Conservation (phyloP, 202 grass and related monocot genomes). For the Brachypodium distachyon region DNA sequence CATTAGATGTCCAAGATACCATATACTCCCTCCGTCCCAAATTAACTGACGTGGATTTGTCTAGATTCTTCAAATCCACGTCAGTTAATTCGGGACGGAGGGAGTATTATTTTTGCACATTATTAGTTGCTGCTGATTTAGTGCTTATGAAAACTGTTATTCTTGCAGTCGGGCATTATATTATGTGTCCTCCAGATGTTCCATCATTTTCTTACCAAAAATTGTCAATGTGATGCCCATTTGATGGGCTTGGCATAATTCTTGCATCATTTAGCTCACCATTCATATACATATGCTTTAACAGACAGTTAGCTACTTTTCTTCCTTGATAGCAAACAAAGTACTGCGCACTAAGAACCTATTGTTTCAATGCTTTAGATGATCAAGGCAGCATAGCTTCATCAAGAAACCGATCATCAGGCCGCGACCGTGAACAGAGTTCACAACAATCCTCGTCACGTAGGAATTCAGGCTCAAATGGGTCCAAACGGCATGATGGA, state of each 20-base stretch:
- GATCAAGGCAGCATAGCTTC: conserved; percentile 39
- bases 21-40: no score
- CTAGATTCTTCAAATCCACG: no score
- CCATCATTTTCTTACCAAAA: background rate
- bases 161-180: background rate
- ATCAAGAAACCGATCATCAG: conserved; percentile 47
- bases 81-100: no score
- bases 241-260: background rate
- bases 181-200: background rate
- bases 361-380: conserved; percentile 39
- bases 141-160: background rate
- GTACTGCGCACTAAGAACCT: conserved; percentile 21
- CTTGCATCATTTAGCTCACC: background rate
- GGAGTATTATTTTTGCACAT: no score
- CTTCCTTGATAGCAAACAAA: background rate
- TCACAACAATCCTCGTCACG: conserved; percentile 33
- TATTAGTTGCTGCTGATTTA: background rate
- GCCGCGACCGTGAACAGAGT: conserved; percentile 34
- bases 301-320: background rate
- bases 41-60: no score
- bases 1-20: background rate
- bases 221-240: background rate
- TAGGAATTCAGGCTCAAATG: conserved; percentile 40
- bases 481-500: conserved; percentile 28
- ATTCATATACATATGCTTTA: background rate